Base-by-base conservation (phyloP, 805 yeast species). In the Danielia oregonensis region DNA sequence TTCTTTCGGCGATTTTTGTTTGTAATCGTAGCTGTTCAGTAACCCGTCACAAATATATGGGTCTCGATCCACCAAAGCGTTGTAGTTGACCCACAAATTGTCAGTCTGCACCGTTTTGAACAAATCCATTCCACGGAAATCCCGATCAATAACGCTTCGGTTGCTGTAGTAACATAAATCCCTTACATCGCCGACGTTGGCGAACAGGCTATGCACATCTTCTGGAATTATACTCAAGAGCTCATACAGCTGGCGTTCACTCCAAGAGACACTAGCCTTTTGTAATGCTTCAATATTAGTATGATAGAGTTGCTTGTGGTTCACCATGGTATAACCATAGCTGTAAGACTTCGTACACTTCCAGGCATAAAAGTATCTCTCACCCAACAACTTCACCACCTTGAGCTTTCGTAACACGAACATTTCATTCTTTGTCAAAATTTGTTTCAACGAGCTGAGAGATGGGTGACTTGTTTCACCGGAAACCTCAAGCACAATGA, bases 351-450 rank as follows among this genome's bases (percentile, higher is more conserved):
- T 44, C 30, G 33, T 30, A 17, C 40, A 40, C 22, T 44, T 44
- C 51, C 51, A 44, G 18, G 45, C 46, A 24, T 34, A 38, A 19
- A 43, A 44, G 36, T 38, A 43, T 8, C 51, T 30, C 26, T 44
- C 48, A 13, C 48, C 37, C 18, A 45, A 27, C 14, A 46, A 13
- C 27, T 44, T 44, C 26, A 26, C 24, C 13, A 40, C 15, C 32
- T 42, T 42, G 5, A 35, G 37, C 23, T 19, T 29, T 15, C 35
- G 34, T n/a, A 39, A 33, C 5, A 33, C 26, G 16, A 23, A 36
- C 1, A 24, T 12, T 16, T 39, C 32, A 21, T 30, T 29, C 13
- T 25, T 24, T 8, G 23, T 10, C 2, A 29, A 25, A 17, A 35
- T 14, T 6, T 11, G 18, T 13, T 26, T 19, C 32, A 42, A 27